Evolutionary conservation across 352 stramenopile species (phyloP), one percentile per base, ranked within the genome.

Genomic region (Phytophthora europaea): DNA sequence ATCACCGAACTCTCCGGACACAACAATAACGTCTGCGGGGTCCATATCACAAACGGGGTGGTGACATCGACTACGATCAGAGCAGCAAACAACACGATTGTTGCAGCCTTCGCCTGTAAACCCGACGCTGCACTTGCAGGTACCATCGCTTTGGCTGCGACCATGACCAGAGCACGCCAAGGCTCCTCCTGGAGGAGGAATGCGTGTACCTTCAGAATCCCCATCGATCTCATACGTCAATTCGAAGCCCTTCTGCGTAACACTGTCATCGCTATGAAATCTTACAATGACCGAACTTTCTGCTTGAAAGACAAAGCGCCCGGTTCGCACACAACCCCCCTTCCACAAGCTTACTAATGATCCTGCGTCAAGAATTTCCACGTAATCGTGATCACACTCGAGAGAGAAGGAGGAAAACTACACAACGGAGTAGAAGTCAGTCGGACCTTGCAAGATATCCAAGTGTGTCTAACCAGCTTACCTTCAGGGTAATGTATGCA

Each of bases 41-140:
- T 87, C 63, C 15, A 83, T 43, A 13, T 77, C 58, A 48, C 87
- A 94, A 0, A 92, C 71, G 0, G 47, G 5, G 31, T 92, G 63
- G 20, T 70, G 58, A 20, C 87, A 94, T 0, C 72, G 72, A 5
- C 7, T 22, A 2, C 70, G 60, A 51, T 92, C 75, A 0, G 62
- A 65, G 34, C 87, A 94, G 51, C 87, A 94, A 1, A 92, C 67
- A 1, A 92, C 73, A n/a, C 76, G 76, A 51, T 90, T 92, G 58
- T 70, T 90, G 60, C 87, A 94, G 15, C 65, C 82, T 78, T 94
- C 87, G 0, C 87, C 83, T 4, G 80, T 91, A 65, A 92, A 92
- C 7, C 87, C 87, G n/a, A 91, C 81, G 34, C 73, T 92, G 58
- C 87, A 94, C 16, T 63, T 75, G 40, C 87, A 94, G 3, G 23